Evolutionary conservation across 2,329 filamentous ascomycete species (phyloP), one percentile per base, ranked within the genome.

Genomic region (Pseudogymnoascus sp.): DNA sequence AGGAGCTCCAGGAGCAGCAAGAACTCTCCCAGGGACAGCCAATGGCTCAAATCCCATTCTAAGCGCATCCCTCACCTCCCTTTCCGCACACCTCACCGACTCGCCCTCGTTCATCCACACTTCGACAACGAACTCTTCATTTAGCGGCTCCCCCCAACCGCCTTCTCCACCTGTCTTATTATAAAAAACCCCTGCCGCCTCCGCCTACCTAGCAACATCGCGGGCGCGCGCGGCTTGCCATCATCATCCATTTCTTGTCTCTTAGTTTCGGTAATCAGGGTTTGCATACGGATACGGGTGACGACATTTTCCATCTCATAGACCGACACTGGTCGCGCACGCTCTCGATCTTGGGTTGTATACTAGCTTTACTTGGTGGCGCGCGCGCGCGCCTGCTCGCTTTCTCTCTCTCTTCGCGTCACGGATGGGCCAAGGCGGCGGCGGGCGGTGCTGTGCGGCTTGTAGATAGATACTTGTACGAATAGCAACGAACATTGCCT

Each of bases 1-100:
- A 96, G 76, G 91, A 96, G 75, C 80, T 96, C 69, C 90, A 95
- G 82, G 89, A 93, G 76, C 89, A 92, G 78, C 89, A 92, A 76
- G 89, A 91, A 75, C 59, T 68, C 59, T 75, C 77, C 65, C 82
- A 81, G 64, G 76, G 78, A 63, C 81, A 83, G 70, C 76, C 82
- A 35, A 69, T 70, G 35, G 68, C 71, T 65, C 69, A 72, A 59
- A 87, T 89, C 73, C 86, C 86, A 69, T 89, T 89, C 75, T 89
- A 88, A 82, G 66, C 50, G 11, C 56, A 38, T 53, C 24, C 50
- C n/a, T 12, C 26, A 11, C 26, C 26, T 14, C 28, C 50, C 50
- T 16, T 6, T 2, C 50, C n/a, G 26, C 50, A 19, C 50, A 56
- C 3, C 50, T 33, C 50, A 12, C 26, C 46, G 2, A 4, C 43